Evolutionary conservation across 2,329 filamentous ascomycete genomes (phyloP), one percentile per base, ranked within the genome.

Genomic region (Aurifilum marmelostoma): DNA sequence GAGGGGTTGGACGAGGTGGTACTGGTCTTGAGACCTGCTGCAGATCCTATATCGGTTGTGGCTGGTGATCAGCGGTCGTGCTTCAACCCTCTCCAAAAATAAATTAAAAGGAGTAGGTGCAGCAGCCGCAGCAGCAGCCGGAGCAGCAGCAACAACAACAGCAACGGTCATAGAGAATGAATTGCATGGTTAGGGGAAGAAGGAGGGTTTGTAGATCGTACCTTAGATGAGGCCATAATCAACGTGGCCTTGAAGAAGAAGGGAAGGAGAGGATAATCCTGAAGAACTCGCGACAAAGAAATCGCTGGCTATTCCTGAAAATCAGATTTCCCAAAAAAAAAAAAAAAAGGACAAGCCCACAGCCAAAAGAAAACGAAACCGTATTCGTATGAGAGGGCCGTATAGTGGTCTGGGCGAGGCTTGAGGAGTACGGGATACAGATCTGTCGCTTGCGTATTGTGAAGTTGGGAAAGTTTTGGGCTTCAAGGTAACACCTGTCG

Each of bases 21-120:
- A 91, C 84, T 80, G 91, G 90, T 80, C 90, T 88, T 76, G 89
- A 87, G 74, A 88, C 83, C 77, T 88, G 84, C 78, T 86, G 86
- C 78, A 88, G 88, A 82, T 90, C 88, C 88, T 90, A 79, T 18
- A 58, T 60, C 62, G 74, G 70, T 72, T 70, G 71, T 74, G 74
- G 69, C 73, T 68, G 71, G 73, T 77, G 76, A 79, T 83, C 77
- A 83, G 81, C 78, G 78, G 70, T 71, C 70, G 68, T 78, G 75
- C 73, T 71, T 75, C 72, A n/a, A n/a, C n/a, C n/a, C n/a, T n/a
- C n/a, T n/a, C n/a, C n/a, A 61, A 73, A 69, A 60, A 72, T 34
- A 34, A 34, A 34, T n/a, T n/a, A n/a, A 4, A 9, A 71, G 73
- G 69, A 71, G 70, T 72, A 71, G 73, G 71, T 73, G 74, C 69